phyloP scores from a whole-genome alignment of 1,139 yeast genomes.

The Yamadazyma songkhlaensis region DNA sequence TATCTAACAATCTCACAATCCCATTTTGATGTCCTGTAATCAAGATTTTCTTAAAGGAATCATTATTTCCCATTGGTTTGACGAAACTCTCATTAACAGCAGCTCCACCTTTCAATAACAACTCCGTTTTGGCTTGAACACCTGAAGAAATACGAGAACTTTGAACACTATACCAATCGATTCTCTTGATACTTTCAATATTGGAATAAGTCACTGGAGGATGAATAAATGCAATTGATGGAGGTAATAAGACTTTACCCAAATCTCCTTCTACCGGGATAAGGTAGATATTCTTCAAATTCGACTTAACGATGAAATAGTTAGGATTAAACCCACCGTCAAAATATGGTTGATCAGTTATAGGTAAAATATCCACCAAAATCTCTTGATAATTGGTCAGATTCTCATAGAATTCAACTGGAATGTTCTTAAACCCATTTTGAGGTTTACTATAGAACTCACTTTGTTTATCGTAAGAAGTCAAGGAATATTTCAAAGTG shows the following conservation, averaged over 20 bases:
- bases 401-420: constrained; percentile 23
- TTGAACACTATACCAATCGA: constrained; percentile 77
- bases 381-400: constrained; percentile 19
- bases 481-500: constrained; percentile 74
- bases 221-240: constrained; percentile 72
- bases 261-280: constrained; percentile 51
- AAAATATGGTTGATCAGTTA: constrained; percentile 56
- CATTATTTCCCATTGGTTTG: constrained; percentile 54
- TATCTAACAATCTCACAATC: constrained; percentile 73
- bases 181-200: constrained; percentile 56
- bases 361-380: constrained; percentile 28
- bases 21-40: constrained; percentile 86
- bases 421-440: constrained; percentile 34
- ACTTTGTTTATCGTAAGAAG: constrained; percentile 82
- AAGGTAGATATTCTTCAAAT: constrained; percentile 48
- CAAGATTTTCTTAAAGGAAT: constrained; percentile 55
- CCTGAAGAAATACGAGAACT: constrained; percentile 32
- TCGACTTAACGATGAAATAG: constrained; percentile 54
- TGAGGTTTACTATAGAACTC: constrained; percentile 69
- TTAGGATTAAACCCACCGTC: constrained; percentile 69
- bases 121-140: constrained; percentile 34
- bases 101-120: constrained; percentile 73
- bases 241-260: constrained; percentile 68
- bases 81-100: constrained; percentile 33
- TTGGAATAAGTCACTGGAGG: constrained; percentile 65